Evolutionary conservation across 2,329 filamentous ascomycete genomes (phyloP).

Genomic region (Aspergillus ruber): DNA sequence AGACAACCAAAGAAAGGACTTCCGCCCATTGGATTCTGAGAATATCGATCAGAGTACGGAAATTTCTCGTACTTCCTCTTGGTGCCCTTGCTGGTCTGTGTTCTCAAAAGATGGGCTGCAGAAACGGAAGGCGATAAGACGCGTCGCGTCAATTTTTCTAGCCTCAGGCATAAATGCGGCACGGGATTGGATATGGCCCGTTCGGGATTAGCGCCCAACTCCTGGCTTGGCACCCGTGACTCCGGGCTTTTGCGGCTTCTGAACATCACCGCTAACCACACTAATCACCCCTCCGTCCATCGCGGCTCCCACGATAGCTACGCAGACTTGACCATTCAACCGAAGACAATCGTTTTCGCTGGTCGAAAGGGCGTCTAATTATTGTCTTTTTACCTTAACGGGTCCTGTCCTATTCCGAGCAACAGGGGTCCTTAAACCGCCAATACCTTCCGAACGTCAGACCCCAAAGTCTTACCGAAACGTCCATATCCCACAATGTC

Average conservation of each 20-base stretch:
- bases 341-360: conserved; percentile 12
- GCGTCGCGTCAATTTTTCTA: conserved; percentile 22
- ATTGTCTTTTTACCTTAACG: conserved; percentile 4
- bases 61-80: not conserved
- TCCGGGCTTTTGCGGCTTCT: conserved; percentile 34
- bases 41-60: not conserved
- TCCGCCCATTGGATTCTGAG: not conserved
- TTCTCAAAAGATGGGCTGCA: not conserved
- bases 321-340: conserved; percentile 17
- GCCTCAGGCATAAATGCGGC: conserved; percentile 24
- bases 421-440: conserved; percentile 14
- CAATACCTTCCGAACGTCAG: conserved; percentile 10
- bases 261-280: conserved; percentile 26
- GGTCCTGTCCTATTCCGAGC: conserved; percentile 7
- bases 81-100: not conserved
- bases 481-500: conserved; percentile 28
- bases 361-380: conserved; percentile 6
- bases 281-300: conserved; percentile 23
- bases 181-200: conserved; percentile 14
- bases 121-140: conserved; percentile 16
- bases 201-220: conserved; percentile 25
- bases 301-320: conserved; percentile 17
- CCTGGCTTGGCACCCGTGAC: conserved; percentile 15
- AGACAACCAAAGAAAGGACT: not conserved
- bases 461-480: not conserved